phyloP scores from a whole-genome alignment of 1,139 yeast genomes.

The Scheffersomyces illinoinensis region DNA sequence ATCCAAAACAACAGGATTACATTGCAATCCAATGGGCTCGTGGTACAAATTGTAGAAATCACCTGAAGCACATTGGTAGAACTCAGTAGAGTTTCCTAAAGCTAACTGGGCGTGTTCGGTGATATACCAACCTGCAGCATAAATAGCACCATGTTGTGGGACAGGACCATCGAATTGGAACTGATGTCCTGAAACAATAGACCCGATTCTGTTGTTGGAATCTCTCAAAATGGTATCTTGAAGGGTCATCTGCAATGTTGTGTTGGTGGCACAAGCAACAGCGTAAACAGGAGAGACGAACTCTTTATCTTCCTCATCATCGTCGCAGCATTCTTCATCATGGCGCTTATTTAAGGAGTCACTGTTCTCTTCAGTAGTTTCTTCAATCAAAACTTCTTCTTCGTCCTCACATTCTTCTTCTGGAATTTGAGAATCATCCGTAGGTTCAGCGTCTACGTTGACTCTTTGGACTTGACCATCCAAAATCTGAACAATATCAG shows the following conservation, averaged over 20 bases:
- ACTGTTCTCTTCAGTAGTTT: neutral
- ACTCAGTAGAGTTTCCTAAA: constrained; percentile 33
- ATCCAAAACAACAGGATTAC: constrained; percentile 38
- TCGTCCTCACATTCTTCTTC: constrained; percentile 7
- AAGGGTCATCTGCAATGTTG: constrained; percentile 33
- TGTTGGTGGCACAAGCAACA: constrained; percentile 34
- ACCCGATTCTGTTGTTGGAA: constrained; percentile 37
- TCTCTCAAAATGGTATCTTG: constrained; percentile 37
- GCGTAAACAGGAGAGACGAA: constrained; percentile 28
- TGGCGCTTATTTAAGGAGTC: constrained; percentile 1
- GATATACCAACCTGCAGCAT: constrained; percentile 47
- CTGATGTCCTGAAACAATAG: constrained; percentile 44
- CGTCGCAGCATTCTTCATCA: constrained; percentile 3
- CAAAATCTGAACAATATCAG: constrained; percentile 25
- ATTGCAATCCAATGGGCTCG: constrained; percentile 28
- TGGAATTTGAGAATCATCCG: neutral
- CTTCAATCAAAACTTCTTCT: neutral
- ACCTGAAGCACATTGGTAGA: constrained; percentile 48
- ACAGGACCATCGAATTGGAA: constrained; percentile 50
- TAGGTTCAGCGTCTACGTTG: neutral
- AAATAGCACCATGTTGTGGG: constrained; percentile 43
- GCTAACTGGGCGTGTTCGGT: constrained; percentile 38
- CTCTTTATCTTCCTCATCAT: constrained; percentile 4
- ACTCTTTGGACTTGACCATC: constrained; percentile 35
- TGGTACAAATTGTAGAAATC: constrained; percentile 44